A percentile compares a stretch with the other conserved stretches of the same genome.
Evolutionary conservation across 441 rosid genomes (phyloP).

Genomic region (Aleurites moluccanus): DNA sequence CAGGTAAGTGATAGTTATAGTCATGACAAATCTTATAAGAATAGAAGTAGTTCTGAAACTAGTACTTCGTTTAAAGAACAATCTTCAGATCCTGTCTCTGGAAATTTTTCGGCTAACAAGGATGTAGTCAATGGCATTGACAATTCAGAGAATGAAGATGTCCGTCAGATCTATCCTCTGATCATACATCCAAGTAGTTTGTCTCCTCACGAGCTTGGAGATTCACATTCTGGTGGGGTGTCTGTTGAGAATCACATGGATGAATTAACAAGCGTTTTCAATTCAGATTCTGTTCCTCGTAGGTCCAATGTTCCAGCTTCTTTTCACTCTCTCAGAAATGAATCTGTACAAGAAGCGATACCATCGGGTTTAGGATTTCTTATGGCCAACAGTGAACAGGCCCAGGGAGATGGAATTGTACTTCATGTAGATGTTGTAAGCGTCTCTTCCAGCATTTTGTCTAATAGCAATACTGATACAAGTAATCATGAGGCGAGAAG

Average conservation of each 20-base stretch:
- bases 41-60: conserved; percentile 39
- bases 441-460: conserved; percentile 50
- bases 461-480: conserved; percentile 41
- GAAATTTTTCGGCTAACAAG: conserved; percentile 45
- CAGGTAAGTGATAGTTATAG: conserved; percentile 44
- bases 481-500: conserved; percentile 45
- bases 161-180: too few species aligned
- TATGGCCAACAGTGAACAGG: conserved; percentile 44
- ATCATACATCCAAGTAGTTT: conserved; percentile 32
- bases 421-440: conserved; percentile 56
- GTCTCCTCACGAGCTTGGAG: conserved; percentile 33
- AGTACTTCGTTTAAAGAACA: conserved; percentile 46
- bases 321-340: conserved; percentile 31
- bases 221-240: conserved; percentile 25
- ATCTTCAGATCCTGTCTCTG: conserved; percentile 47
- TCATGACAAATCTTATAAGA: conserved; percentile 40
- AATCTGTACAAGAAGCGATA: conserved; percentile 31
- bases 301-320: conserved; percentile 33
- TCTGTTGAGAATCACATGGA: conserved; percentile 32
- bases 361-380: conserved; percentile 54
- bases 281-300: conserved; percentile 34
- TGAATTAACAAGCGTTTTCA: conserved; percentile 25
- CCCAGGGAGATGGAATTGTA: conserved; percentile 38
- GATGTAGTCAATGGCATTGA: conserved; percentile 45
- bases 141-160: conserved; percentile 40